Evolutionary conservation across 257 asterid species (phyloP).

Genomic region (Solanum tacnaense): DNA sequence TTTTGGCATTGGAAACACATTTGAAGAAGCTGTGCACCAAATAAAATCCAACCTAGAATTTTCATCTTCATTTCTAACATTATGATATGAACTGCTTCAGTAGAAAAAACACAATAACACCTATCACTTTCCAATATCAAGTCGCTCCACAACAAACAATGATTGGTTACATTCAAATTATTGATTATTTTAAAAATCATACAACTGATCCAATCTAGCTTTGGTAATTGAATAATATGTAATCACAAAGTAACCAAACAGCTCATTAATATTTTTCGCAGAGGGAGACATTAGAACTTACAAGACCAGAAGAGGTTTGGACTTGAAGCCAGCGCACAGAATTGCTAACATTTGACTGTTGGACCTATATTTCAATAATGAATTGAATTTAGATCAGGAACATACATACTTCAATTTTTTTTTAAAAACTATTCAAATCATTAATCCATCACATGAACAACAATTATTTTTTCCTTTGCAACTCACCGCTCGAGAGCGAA

Average conservation of each 20-base stretch:
- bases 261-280: neutral
- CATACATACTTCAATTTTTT: neutral
- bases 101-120: neutral
- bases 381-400: neutral
- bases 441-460: neutral
- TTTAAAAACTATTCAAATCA: neutral
- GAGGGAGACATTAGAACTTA: neutral
- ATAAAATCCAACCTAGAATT: neutral
- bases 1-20: neutral
- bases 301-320: conserved; percentile 58
- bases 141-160: neutral
- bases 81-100: neutral
- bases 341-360: conserved; percentile 40
- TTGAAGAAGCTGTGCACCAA: neutral
- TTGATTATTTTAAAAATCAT: neutral
- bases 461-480: neutral
- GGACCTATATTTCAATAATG: conserved; percentile 28
- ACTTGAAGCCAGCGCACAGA: conserved; percentile 91
- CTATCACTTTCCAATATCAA: neutral
- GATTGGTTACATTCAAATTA: neutral
- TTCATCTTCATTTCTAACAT: neutral
- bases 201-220: neutral
- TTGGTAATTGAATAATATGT: neutral
- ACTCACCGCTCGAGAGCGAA: conserved; percentile 27
- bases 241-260: neutral